Base-by-base conservation (phyloP, 768 basidiomycete genomes). In the Paxillus involutus region DNA sequence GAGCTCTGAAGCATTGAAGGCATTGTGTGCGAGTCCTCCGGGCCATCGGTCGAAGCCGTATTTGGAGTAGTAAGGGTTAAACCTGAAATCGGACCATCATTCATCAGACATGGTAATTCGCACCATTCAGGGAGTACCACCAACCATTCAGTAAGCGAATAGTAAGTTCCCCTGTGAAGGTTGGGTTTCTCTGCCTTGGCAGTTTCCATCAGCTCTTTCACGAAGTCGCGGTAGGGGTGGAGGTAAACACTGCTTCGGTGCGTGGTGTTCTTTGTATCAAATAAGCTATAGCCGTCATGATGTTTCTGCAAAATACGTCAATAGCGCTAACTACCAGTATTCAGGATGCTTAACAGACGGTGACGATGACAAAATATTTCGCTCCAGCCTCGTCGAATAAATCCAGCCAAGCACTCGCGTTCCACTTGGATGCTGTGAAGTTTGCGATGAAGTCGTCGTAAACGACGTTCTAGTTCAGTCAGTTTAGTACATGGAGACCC, bases 361-460 rank as follows among this genome's bases (percentile, higher is more conserved):
- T 77, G 7, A 80, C 80, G 36, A 82, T 67, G 19, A 85, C 82
- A 56, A 85, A 84, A 55, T 85, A 85, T 59, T 81, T 83, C 2
- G 83, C 84, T 3, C 84, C 83, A 0, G 81, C 79, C 30, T 72
- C 71, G 39, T 77, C 79, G 47, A 85, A 78, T 8, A 84, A 52
- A 59, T 82, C 76, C 0, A 82, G 61, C 81, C 83, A 85, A 39
- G 69, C 73, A 43, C 75, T 79, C 3, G 84, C 76, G 40, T 82
- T 77, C 68, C 80, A 85, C 44, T 76, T 76, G 1, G 70, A 69
- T 2, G 79, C 81, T 0, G 77, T 81, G 59, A 83, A 84, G 47
- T 76, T 69, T 2, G 75, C 65, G 41, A 85, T 81, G 57, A 85
- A 85, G 57, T 84, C 79, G 58, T 85, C 84, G 54, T 85, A 82